phyloP scores from a whole-genome alignment of 2,329 filamentous ascomycete genomes.

The Orbilia ellipsospora region DNA sequence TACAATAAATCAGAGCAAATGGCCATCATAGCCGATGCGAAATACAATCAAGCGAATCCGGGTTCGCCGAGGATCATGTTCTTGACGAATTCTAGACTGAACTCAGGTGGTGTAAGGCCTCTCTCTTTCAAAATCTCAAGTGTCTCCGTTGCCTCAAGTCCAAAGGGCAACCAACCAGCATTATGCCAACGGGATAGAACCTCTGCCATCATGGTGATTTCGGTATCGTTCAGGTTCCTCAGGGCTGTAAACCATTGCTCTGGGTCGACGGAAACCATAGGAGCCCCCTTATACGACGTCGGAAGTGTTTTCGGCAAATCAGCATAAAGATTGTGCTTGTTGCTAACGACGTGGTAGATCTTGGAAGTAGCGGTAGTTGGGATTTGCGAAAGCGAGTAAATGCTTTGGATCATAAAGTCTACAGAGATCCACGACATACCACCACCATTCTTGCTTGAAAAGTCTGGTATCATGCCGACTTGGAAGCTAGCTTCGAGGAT shows the following conservation, averaged over 20 bases:
- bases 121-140: slow-evolving; percentile 25
- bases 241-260: slow-evolving; percentile 21
- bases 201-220: slow-evolving; percentile 38
- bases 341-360: slow-evolving; percentile 23
- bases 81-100: slow-evolving; percentile 9
- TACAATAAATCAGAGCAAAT: too few relatives aligned
- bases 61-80: slow-evolving; percentile 25
- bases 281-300: slow-evolving; percentile 17
- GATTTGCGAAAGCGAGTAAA: slow-evolving; percentile 23
- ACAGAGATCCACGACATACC: slow-evolving; percentile 35
- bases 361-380: slow-evolving; percentile 13
- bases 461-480: slow-evolving; percentile 34
- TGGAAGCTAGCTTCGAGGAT: slow-evolving; percentile 35
- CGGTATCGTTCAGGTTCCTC: slow-evolving; percentile 22
- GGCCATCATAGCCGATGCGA: too few relatives aligned
- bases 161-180: slow-evolving; percentile 30
- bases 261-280: slow-evolving; percentile 21
- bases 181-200: slow-evolving; percentile 25
- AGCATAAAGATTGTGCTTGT: slow-evolving; percentile 25
- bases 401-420: slow-evolving; percentile 32
- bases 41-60: slow-evolving; percentile 14
- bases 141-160: slow-evolving; percentile 18
- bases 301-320: slow-evolving; percentile 18
- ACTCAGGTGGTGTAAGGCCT: slow-evolving; percentile 16
- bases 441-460: slow-evolving; percentile 30